phyloP scores from a whole-genome alignment of 2,329 filamentous ascomycete genomes.

The Orbilia brochopaga region DNA sequence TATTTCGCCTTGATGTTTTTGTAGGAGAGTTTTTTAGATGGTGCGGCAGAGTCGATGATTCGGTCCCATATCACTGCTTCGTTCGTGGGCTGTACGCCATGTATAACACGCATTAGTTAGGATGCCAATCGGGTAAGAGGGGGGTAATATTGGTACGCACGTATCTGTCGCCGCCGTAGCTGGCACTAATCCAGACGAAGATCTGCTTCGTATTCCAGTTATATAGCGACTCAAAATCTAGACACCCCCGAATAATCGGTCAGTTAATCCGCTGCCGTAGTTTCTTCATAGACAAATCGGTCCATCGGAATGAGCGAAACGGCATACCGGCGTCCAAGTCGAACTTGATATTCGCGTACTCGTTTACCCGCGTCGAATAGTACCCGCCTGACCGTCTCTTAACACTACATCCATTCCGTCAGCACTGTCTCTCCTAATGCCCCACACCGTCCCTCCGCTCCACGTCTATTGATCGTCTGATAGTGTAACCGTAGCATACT shows the following conservation, averaged over 20 bases:
- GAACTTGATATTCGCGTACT: constrained; percentile 94
- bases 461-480: too few relatives aligned
- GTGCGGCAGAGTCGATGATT: constrained; percentile 74
- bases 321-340: constrained; percentile 75
- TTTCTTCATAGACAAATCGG: constrained; percentile 6
- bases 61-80: constrained; percentile 93
- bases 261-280: background rate
- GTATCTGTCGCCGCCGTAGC: constrained; percentile 60
- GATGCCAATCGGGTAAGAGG: constrained; percentile 58
- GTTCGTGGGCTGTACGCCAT: constrained; percentile 60
- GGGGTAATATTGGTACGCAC: constrained; percentile 26
- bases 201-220: constrained; percentile 99
- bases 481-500: too few relatives aligned
- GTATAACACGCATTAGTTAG: constrained; percentile 56
- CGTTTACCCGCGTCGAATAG: constrained; percentile 88
- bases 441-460: background rate
- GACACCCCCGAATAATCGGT: background rate
- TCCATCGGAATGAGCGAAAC: background rate
- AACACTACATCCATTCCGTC: constrained; percentile 63
- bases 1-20: constrained; percentile 92
- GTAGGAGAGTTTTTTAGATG: constrained; percentile 71
- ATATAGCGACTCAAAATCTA: constrained; percentile 87
- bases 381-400: constrained; percentile 88
- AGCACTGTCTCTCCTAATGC: background rate
- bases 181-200: constrained; percentile 93